phyloP scores from a whole-genome alignment of 2,329 filamentous ascomycete species.

The Trichoderma citrinoviride region DNA sequence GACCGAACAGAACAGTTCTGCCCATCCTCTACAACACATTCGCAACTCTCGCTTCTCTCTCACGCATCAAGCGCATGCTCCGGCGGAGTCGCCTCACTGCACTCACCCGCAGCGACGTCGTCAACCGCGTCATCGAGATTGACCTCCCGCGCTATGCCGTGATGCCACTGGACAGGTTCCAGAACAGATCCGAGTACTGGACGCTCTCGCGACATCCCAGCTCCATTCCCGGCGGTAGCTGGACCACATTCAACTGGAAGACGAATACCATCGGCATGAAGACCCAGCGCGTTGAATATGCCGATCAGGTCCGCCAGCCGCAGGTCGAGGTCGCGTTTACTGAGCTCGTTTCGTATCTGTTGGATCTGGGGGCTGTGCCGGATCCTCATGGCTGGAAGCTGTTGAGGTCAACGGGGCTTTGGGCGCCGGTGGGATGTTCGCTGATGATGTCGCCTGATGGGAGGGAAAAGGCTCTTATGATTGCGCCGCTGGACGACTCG shows the following conservation, averaged over 20 bases:
- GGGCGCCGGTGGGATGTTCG: constrained; percentile 58
- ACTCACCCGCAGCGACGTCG: constrained; percentile 60
- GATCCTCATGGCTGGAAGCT: constrained; percentile 58
- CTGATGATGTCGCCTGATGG: constrained; percentile 54
- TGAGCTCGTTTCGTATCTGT: constrained; percentile 58
- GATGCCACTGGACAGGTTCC: constrained; percentile 56
- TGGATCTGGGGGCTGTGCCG: constrained; percentile 62
- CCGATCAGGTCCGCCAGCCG: constrained; percentile 52
- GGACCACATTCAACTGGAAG: constrained; percentile 66
- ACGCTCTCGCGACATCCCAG: constrained; percentile 50
- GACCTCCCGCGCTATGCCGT: constrained; percentile 64
- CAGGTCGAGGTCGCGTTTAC: constrained; percentile 56
- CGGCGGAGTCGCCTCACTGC: constrained; percentile 55
- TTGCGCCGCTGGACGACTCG: constrained; percentile 57
- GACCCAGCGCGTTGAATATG: constrained; percentile 62
- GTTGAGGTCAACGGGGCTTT: constrained; percentile 55
- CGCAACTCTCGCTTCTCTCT: constrained; percentile 57
- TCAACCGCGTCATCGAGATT: constrained; percentile 65
- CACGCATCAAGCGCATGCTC: constrained; percentile 59
- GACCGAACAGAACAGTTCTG: constrained; percentile 41
- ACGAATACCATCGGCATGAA: constrained; percentile 60
- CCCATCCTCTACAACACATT: constrained; percentile 66
- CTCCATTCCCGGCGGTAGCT: constrained; percentile 57
- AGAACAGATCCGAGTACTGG: constrained; percentile 58
- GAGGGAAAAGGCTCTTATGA: constrained; percentile 48